Conservation (phyloP, 2,329 filamentous ascomycete genomes). For the Alternaria panax region DNA sequence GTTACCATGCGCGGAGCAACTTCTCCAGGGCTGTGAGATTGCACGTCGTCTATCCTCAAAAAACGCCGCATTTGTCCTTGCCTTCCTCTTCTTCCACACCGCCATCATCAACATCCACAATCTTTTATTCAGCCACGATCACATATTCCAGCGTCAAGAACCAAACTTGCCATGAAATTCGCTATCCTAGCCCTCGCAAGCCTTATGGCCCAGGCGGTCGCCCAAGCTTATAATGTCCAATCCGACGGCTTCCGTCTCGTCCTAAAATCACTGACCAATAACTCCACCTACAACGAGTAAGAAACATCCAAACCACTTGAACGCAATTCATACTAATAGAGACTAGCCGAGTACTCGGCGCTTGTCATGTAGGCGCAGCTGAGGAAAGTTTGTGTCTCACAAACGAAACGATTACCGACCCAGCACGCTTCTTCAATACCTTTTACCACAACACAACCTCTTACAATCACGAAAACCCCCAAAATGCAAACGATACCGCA, state of each 20-base stretch:
- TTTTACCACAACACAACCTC: slow-evolving; percentile 42
- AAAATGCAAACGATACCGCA: not conserved
- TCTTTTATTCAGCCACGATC: not conserved
- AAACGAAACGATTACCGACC: slow-evolving; percentile 8
- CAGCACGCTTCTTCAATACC: slow-evolving; percentile 24
- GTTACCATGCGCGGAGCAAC: not conserved
- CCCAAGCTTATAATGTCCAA: not conserved
- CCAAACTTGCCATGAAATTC: slow-evolving; percentile 7
- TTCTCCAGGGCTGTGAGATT: not conserved
- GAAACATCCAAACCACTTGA: not conserved
- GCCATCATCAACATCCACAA: not conserved
- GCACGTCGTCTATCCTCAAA: not conserved
- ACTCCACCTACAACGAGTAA: slow-evolving; percentile 24
- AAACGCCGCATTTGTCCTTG: not conserved
- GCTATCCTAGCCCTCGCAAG: slow-evolving; percentile 6
- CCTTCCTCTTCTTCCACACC: not conserved
- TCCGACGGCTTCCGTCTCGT: slow-evolving; percentile 33
- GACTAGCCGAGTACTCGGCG: slow-evolving; percentile 25
- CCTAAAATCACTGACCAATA: slow-evolving; percentile 22
- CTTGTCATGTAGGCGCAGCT: slow-evolving; percentile 56
- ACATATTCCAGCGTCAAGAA: not conserved
- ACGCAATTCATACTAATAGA: not conserved
- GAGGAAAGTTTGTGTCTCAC: slow-evolving; percentile 51
- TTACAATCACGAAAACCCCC: not conserved
- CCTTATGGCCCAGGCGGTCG: not conserved